A percentile compares a stretch with the other conserved stretches of the same genome.
These are phyloP conservation scores for Patellifolia procumbens DNA, from an alignment of 179 eudicot species.

Conservation along the genomic window DNA sequence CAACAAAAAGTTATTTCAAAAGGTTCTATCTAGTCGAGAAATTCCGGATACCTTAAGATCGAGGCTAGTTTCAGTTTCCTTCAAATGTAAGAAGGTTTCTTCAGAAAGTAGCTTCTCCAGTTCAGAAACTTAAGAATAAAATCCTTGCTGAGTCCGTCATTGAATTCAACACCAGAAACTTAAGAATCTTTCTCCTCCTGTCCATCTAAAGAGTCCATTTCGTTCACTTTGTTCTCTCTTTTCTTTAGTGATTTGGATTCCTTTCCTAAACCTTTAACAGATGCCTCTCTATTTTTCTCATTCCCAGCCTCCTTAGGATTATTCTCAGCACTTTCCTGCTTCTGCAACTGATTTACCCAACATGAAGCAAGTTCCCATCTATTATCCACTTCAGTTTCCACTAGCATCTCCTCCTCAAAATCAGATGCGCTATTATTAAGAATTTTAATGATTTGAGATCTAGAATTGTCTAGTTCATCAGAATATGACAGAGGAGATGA, in stretches of 20 bases:
- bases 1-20: not conserved
- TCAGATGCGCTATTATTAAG: constrained; percentile 59
- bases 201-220: constrained; percentile 36
- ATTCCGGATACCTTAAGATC: constrained; percentile 68
- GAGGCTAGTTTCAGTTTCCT: constrained; percentile 81
- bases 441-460: constrained; percentile 49
- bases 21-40: not conserved
- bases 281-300: constrained; percentile 42
- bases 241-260: constrained; percentile 79
- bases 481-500: constrained; percentile 41
- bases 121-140: constrained; percentile 34
- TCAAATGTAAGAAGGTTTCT: constrained; percentile 75
- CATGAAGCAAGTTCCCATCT: constrained; percentile 99
- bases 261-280: constrained; percentile 87
- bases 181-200: constrained; percentile 44
- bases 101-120: constrained; percentile 64
- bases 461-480: constrained; percentile 46
- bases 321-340: constrained; percentile 56
- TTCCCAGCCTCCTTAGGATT: constrained; percentile 43
- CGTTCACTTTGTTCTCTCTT: constrained; percentile 57
- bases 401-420: constrained; percentile 53
- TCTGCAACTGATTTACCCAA: constrained; percentile 93
- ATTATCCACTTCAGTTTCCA: constrained; percentile 39
- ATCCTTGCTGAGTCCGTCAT: constrained; percentile 27
- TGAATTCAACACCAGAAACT: constrained; percentile 33